phyloP scores from a whole-genome alignment of 306 rosid species.

The Dalbergia cultrata region DNA sequence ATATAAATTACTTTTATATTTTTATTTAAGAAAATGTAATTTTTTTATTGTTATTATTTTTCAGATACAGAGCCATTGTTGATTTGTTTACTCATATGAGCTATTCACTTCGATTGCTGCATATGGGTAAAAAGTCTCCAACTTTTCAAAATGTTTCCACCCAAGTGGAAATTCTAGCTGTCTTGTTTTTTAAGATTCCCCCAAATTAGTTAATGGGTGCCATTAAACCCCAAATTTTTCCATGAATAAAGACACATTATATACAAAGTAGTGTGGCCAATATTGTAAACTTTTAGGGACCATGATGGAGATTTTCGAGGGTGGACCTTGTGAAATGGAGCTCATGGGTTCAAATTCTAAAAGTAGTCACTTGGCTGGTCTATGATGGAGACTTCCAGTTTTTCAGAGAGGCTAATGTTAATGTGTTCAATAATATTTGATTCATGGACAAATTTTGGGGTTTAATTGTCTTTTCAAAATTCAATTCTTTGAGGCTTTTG shows the following conservation, averaged over 20 bases:
- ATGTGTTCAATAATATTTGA: no score
- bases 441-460: neutral
- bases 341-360: no score
- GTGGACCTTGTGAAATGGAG: no score
- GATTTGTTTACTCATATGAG: conserved; percentile 61
- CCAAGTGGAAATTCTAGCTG: conserved; percentile 63
- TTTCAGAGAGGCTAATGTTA: neutral
- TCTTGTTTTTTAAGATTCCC: neutral
- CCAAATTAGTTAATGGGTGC: conserved; percentile 10
- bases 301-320: neutral
- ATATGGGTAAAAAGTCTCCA: conserved; percentile 56
- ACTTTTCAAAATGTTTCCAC: conserved; percentile 63
- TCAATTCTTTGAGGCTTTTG: neutral
- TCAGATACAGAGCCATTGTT: conserved; percentile 55
- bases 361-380: no score
- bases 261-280: neutral
- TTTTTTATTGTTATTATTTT: neutral
- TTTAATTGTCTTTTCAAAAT: neutral
- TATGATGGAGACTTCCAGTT: no score
- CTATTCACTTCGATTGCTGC: conserved; percentile 67
- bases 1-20: neutral
- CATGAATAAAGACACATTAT: neutral
- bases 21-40: no score
- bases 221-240: neutral
- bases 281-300: neutral